Conservation (phyloP, 441 rosid species). For the Biscutella laevigata region DNA sequence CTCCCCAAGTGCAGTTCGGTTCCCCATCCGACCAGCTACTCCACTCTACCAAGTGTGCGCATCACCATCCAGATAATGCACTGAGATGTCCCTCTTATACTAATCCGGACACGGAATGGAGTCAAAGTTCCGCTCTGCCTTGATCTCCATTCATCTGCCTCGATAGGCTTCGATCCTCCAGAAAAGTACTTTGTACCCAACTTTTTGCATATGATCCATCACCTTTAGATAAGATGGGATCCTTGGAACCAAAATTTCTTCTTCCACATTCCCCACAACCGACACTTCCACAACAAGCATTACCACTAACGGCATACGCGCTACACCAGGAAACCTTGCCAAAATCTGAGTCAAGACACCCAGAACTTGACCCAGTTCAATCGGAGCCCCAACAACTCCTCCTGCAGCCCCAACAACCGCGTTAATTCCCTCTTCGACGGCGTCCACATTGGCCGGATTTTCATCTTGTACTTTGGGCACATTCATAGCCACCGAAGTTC, state of each 20-base stretch:
- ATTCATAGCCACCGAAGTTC: no score
- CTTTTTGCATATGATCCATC: neutral
- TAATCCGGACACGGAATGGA: neutral
- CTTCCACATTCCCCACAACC: neutral
- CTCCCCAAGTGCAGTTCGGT: neutral
- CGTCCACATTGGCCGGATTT: no score
- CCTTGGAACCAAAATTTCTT: neutral
- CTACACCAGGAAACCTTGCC: neutral
- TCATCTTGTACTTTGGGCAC: no score
- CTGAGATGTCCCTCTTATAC: neutral
- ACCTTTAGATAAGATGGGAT: neutral
- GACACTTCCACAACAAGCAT: neutral
- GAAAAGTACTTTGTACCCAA: neutral
- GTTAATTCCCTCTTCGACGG: no score
- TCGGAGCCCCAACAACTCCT: neutral
- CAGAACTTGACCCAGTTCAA: neutral
- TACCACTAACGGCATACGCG: neutral
- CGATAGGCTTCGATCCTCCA: neutral
- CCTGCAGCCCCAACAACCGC: neutral
- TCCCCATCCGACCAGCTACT: neutral
- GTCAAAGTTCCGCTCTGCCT: neutral
- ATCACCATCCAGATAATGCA: neutral
- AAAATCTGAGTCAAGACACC: neutral
- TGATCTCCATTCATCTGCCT: neutral
- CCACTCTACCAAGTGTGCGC: neutral